phyloP scores from a whole-genome alignment of 106 monocot genomes.

The Xerophyta viscosa region DNA sequence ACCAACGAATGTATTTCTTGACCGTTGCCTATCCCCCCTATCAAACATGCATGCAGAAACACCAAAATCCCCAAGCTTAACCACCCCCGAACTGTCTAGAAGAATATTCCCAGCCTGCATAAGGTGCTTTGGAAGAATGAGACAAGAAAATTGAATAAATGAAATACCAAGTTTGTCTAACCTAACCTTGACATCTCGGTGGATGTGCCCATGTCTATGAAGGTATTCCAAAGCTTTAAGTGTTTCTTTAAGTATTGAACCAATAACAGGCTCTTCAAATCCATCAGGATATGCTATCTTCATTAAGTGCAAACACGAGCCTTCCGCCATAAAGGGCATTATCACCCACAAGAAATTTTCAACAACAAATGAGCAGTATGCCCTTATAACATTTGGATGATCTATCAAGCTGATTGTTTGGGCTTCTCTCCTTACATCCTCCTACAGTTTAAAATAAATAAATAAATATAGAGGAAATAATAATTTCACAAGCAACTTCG shows the following conservation, averaged over 20 bases:
- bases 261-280: slow-evolving; percentile 82
- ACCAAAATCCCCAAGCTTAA: slow-evolving; percentile 96
- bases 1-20: slow-evolving; percentile 94
- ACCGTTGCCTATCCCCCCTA: slow-evolving; percentile 71
- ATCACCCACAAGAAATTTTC: slow-evolving; percentile 85
- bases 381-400: slow-evolving; percentile 82
- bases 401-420: slow-evolving; percentile 97
- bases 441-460: no score
- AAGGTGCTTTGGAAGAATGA: no score
- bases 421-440: slow-evolving; percentile 88
- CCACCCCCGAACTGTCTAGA: slow-evolving; percentile 66
- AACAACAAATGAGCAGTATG: slow-evolving; percentile 92
- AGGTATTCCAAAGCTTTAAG: slow-evolving; percentile 95
- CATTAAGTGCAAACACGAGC: slow-evolving; percentile 97
- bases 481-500: no score
- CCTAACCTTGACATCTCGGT: slow-evolving; percentile 95
- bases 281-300: slow-evolving; percentile 87
- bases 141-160: not conserved
- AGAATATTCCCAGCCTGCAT: slow-evolving; percentile 97
- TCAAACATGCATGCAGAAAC: slow-evolving; percentile 98
- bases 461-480: no score
- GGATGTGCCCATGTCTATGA: slow-evolving; percentile 89
- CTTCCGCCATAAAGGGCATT: slow-evolving; percentile 97
- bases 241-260: slow-evolving; percentile 81
- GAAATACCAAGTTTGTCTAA: not conserved